Evolutionary conservation across 768 basidiomycete genomes (phyloP).

Genomic region (Boletus patriciae): DNA sequence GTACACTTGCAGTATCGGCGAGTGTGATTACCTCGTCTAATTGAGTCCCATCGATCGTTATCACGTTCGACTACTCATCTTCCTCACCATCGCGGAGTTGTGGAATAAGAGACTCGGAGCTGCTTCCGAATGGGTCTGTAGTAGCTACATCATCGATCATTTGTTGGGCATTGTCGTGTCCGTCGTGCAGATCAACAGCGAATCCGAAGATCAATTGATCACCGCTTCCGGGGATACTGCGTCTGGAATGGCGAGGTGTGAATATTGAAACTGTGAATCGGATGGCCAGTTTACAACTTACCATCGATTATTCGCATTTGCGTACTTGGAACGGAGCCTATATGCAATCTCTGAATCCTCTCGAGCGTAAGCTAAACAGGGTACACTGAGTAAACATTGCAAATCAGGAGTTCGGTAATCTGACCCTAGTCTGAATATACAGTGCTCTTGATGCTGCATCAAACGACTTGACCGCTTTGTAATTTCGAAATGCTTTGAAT

Average conservation of each 20-base stretch:
- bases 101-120: background rate
- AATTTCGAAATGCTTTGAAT: background rate
- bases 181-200: background rate
- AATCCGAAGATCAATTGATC: background rate
- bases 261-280: background rate
- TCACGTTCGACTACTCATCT: too few relatives aligned
- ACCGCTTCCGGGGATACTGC: background rate
- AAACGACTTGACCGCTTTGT: background rate
- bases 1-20: background rate
- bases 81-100: conserved; percentile 2
- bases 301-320: background rate
- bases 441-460: background rate
- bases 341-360: conserved; percentile 3
- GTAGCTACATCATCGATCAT: background rate
- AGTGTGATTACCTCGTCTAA: background rate
- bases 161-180: background rate
- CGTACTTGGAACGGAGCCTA: conserved; percentile 4
- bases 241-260: background rate
- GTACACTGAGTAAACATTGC: background rate
- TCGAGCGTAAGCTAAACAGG: too few relatives aligned
- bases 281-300: background rate
- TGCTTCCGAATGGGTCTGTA: conserved; percentile 1
- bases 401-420: background rate
- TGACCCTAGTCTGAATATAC: background rate
- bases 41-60: background rate